Conservation (phyloP, 768 basidiomycete species). For the Lentinus brumalis region DNA sequence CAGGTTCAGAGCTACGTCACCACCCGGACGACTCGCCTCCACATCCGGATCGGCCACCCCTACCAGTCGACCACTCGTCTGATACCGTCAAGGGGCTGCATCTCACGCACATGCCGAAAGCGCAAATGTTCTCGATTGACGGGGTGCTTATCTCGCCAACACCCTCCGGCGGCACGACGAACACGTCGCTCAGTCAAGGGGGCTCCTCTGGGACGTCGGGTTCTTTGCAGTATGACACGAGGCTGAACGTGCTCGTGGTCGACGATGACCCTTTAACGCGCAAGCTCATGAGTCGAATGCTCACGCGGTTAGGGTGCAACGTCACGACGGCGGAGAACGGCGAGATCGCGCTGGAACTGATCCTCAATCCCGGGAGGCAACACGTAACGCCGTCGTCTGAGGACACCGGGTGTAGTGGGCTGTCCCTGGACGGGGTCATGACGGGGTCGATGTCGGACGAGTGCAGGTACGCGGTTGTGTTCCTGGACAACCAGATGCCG, state of each 20-base stretch:
- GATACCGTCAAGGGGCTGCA: constrained; percentile 20
- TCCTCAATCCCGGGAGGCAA: constrained; percentile 43
- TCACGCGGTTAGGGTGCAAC: constrained; percentile 74
- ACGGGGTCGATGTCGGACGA: constrained; percentile 10
- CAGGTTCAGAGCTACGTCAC: constrained; percentile 31
- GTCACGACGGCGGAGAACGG: constrained; percentile 89
- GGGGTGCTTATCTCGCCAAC: constrained; percentile 16
- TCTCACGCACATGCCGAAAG: constrained; percentile 26
- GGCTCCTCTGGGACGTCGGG: constrained; percentile 13
- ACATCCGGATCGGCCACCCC: constrained; percentile 12
- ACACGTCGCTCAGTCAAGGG: constrained; percentile 11
- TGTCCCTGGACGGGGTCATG: constrained; percentile 17
- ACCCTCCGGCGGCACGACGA: constrained; percentile 6
- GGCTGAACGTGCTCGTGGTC: constrained; percentile 72
- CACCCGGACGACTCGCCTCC: constrained; percentile 10
- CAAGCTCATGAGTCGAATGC: constrained; percentile 75
- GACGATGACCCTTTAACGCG: constrained; percentile 84
- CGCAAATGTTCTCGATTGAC: constrained; percentile 22
- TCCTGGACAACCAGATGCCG: constrained; percentile 82
- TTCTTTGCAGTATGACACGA: constrained; percentile 41
- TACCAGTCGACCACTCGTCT: constrained; percentile 14
- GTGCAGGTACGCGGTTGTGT: constrained; percentile 45
- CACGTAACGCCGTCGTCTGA: constrained; percentile 31
- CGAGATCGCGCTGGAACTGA: constrained; percentile 71
- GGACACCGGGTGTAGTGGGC: constrained; percentile 37